Percentiles rank a stretch among this genome's conserved stretches.
Evolutionary conservation across 2,329 filamentous ascomycete species (phyloP).

Genomic region (Alternaria sp.): DNA sequence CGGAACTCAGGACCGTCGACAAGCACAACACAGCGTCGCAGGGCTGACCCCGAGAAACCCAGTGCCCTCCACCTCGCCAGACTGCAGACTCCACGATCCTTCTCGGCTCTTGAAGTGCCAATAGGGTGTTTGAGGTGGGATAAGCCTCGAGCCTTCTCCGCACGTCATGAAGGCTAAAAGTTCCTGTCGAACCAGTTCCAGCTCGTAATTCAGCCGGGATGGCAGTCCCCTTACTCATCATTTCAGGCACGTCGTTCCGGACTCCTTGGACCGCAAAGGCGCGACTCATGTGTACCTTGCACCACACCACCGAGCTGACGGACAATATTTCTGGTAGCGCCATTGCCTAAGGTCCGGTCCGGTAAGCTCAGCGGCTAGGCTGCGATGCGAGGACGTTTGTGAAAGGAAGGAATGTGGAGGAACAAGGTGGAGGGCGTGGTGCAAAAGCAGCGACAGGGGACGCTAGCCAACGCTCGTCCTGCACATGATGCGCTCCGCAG

Average conservation of each 20-base stretch:
- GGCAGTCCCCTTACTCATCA: constrained; percentile 17
- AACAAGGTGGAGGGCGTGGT: neutral
- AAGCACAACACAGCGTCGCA: constrained; percentile 15
- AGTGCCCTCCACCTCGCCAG: constrained; percentile 21
- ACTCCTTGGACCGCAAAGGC: constrained; percentile 18
- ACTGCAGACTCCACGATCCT: constrained; percentile 18
- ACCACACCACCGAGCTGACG: constrained; percentile 30
- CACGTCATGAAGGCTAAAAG: constrained; percentile 14
- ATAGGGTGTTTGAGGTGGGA: constrained; percentile 7
- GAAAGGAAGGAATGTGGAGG: constrained; percentile 10
- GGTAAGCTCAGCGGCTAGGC: constrained; percentile 26
- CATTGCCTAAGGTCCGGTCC: constrained; percentile 28
- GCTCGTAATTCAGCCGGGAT: constrained; percentile 20
- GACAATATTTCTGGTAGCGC: constrained; percentile 28
- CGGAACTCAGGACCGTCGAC: constrained; percentile 8
- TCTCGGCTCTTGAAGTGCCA: constrained; percentile 23
- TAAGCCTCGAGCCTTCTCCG: constrained; percentile 12
- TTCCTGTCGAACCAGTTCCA: constrained; percentile 30
- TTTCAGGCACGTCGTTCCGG: constrained; percentile 41
- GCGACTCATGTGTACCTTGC: neutral
- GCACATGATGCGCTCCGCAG: constrained; percentile 23
- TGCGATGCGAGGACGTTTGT: constrained; percentile 15
- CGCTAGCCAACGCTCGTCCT: constrained; percentile 23
- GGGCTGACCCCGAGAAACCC: constrained; percentile 29
- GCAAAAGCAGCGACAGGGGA: constrained; percentile 31